Evolutionary conservation across 106 monocot genomes (phyloP).

Genomic region (Narthecium ossifragum): DNA sequence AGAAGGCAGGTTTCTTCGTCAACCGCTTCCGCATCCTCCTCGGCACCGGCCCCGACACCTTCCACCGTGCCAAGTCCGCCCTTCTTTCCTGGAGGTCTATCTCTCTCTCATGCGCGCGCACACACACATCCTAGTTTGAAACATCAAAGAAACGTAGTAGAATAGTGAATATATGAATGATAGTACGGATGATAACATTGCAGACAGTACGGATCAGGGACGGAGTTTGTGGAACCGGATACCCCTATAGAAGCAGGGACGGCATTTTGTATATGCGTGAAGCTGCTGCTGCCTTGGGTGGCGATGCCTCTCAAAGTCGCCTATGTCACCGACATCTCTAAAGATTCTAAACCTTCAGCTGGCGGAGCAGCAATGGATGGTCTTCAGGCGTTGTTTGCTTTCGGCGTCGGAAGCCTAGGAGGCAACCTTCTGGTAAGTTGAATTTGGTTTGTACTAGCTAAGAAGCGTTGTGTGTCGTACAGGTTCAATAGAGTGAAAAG

Average conservation of each 20-base stretch:
- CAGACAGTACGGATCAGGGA: constrained; percentile 64
- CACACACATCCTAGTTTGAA: background rate
- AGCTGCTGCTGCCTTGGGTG: constrained; percentile 58
- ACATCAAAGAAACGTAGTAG: too few relatives aligned
- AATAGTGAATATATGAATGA: background rate
- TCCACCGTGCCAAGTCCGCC: constrained; percentile 66
- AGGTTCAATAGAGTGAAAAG: too few relatives aligned
- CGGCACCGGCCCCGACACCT: constrained; percentile 66
- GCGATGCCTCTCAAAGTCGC: constrained; percentile 54
- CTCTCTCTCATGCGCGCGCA: background rate
- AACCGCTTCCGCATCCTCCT: constrained; percentile 78
- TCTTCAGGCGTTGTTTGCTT: constrained; percentile 35
- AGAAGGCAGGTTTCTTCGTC: constrained; percentile 65
- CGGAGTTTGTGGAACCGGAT: constrained; percentile 65
- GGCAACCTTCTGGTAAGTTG: constrained; percentile 85
- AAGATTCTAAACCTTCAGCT: too few relatives aligned
- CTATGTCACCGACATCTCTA: background rate
- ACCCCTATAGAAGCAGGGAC: constrained; percentile 50
- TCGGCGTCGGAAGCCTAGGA: constrained; percentile 79
- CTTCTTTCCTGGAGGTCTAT: constrained; percentile 72
- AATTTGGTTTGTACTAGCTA: too few relatives aligned
- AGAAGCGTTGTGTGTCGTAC: too few relatives aligned
- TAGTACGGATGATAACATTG: too few relatives aligned
- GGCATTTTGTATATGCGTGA: constrained; percentile 66
- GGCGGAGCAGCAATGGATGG: too few relatives aligned